Evolutionary conservation across 352 stramenopile species (phyloP).

Genomic region (Pythium rishiriense): DNA sequence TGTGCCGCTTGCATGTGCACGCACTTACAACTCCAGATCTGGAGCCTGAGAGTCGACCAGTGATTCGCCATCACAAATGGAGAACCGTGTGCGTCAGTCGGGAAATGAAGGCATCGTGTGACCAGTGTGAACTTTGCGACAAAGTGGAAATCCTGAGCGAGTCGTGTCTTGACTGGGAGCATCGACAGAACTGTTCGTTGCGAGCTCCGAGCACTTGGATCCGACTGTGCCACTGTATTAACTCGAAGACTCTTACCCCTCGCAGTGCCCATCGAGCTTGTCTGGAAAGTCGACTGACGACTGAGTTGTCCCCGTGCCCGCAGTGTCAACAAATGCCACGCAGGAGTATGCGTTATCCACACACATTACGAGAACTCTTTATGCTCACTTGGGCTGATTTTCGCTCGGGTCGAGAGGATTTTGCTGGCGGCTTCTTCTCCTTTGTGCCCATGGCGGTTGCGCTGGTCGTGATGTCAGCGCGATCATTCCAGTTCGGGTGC

Average conservation of each 20-base stretch:
- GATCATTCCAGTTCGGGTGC: constrained; percentile 37
- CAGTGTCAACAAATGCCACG: constrained; percentile 21
- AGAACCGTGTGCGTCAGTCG: constrained; percentile 29
- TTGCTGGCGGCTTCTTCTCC: constrained; percentile 45
- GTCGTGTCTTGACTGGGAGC: constrained; percentile 32
- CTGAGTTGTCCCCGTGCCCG: constrained; percentile 5
- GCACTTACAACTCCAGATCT: constrained; percentile 1
- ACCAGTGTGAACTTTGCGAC: constrained; percentile 43
- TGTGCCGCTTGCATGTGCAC: constrained; percentile 18
- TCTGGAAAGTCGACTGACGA: constrained; percentile 19
- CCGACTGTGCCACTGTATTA: constrained; percentile 38
- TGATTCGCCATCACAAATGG: constrained; percentile 29
- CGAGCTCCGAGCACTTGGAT: constrained; percentile 47
- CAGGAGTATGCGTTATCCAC: constrained; percentile 26
- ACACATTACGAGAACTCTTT: constrained; percentile 31
- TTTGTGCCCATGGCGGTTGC: constrained; percentile 40
- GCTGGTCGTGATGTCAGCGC: constrained; percentile 33
- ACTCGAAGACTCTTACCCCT: constrained; percentile 27
- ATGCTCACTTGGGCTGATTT: constrained; percentile 40
- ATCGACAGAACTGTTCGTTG: constrained; percentile 27
- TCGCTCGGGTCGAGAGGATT: constrained; percentile 27
- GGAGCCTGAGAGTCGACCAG: background rate
- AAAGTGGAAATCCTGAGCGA: constrained; percentile 34
- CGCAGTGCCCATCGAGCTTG: constrained; percentile 40
- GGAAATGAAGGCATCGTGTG: constrained; percentile 28